Evolutionary conservation across 2,329 filamentous ascomycete species (phyloP).

Genomic region (Apiospora sp.): DNA sequence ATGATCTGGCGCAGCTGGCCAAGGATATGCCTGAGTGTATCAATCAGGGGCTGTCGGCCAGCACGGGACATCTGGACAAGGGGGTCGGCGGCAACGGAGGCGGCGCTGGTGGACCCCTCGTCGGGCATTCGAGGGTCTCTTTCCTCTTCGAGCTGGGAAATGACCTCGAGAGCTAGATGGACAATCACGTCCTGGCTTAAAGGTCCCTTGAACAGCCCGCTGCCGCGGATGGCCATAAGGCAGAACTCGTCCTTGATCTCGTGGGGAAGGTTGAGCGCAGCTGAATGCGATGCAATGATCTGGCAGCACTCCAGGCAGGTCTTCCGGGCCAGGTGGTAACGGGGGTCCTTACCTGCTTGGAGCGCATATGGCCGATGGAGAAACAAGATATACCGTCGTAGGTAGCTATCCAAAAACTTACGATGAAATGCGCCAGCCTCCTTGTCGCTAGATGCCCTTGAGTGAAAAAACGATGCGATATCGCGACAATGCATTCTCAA

Average conservation of each 20-base stretch:
- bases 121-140: not conserved
- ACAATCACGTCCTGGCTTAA: slow-evolving; percentile 34
- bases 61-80: slow-evolving; percentile 29
- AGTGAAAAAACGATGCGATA: slow-evolving; percentile 33
- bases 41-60: slow-evolving; percentile 31
- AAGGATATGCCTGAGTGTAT: slow-evolving; percentile 30
- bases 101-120: not conserved
- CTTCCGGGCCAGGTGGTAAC: slow-evolving; percentile 38
- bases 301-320: slow-evolving; percentile 36
- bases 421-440: slow-evolving; percentile 32
- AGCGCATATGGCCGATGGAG: slow-evolving; percentile 37
- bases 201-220: slow-evolving; percentile 36
- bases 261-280: slow-evolving; percentile 29
- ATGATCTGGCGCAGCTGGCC: slow-evolving; percentile 35
- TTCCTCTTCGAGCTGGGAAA: slow-evolving; percentile 35
- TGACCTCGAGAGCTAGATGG: slow-evolving; percentile 31
- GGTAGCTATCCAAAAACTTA: slow-evolving; percentile 38
- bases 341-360: slow-evolving; percentile 32
- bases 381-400: slow-evolving; percentile 36
- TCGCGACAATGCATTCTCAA: slow-evolving; percentile 35
- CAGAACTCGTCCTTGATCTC: slow-evolving; percentile 32
- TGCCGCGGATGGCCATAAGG: slow-evolving; percentile 32
- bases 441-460: not conserved
- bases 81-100: slow-evolving; percentile 25
- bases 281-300: slow-evolving; percentile 34